These are phyloP conservation scores for Betula pendula DNA, from an alignment of 306 rosid genomes.

Conservation along the genomic window DNA sequence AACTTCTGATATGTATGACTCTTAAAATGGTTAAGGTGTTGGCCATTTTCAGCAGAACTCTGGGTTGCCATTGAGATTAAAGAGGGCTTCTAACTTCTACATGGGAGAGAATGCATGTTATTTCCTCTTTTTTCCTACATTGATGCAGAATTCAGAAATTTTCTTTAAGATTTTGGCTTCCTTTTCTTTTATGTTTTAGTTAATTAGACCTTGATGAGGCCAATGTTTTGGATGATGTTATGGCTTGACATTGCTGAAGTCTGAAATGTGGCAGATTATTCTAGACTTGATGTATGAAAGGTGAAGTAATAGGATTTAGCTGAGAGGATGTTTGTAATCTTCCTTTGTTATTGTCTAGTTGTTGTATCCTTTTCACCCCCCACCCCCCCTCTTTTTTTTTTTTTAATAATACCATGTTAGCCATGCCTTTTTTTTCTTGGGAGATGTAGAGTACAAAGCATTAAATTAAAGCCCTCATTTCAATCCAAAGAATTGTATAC, in stretches of 20 bases:
- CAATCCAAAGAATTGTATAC: constrained; percentile 44
- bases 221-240: constrained; percentile 60
- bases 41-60: constrained; percentile 38
- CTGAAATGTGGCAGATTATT: constrained; percentile 61
- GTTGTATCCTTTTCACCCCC: constrained; percentile 54
- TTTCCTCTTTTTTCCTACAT: constrained; percentile 36
- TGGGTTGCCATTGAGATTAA: constrained; percentile 43
- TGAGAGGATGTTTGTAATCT: constrained; percentile 61
- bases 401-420: constrained; percentile 40
- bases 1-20: too few relatives aligned
- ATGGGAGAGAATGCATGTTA: constrained; percentile 36
- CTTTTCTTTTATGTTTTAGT: constrained; percentile 52
- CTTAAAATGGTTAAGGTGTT: too few relatives aligned
- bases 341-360: constrained; percentile 58
- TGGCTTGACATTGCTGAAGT: constrained; percentile 69
- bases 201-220: constrained; percentile 57
- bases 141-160: constrained; percentile 53
- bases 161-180: constrained; percentile 52
- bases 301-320: constrained; percentile 74
- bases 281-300: constrained; percentile 53
- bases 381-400: too few relatives aligned
- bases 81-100: constrained; percentile 24
- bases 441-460: constrained; percentile 64
- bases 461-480: constrained; percentile 40
- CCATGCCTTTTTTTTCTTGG: constrained; percentile 38